Evolutionary conservation across 192 early-diverging fungal genomes (phyloP).

Genomic region (Obelidium mucronatum): DNA sequence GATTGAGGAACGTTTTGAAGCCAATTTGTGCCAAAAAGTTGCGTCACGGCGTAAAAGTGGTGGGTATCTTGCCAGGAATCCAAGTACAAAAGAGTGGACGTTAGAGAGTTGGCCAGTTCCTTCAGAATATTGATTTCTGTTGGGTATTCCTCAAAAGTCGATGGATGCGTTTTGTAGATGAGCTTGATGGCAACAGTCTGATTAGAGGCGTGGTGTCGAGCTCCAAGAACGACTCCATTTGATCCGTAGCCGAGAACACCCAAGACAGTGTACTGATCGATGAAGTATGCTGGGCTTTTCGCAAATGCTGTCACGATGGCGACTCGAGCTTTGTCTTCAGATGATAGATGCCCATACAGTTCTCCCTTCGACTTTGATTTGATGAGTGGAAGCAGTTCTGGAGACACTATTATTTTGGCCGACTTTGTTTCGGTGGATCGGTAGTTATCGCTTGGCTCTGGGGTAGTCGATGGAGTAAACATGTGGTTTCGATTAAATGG

Average conservation of each 20-base stretch:
- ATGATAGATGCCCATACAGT: background rate
- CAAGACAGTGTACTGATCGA: background rate
- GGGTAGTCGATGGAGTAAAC: background rate
- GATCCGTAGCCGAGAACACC: conserved; percentile 32
- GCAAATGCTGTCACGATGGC: background rate
- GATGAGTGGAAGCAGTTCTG: background rate
- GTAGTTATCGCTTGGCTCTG: background rate
- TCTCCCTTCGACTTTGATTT: background rate
- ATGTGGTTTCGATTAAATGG: too few species aligned
- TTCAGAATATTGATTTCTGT: conserved; percentile 24
- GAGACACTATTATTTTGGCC: background rate
- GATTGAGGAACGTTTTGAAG: background rate
- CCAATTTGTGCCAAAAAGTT: conserved; percentile 35
- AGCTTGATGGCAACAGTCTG: conserved; percentile 34
- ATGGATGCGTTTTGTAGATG: conserved; percentile 26
- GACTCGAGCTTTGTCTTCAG: conserved; percentile 3
- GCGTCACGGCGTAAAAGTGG: conserved; percentile 36
- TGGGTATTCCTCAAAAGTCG: background rate
- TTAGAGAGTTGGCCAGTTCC: background rate
- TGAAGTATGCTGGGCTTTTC: background rate
- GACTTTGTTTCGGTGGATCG: background rate
- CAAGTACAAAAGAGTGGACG: conserved; percentile 1
- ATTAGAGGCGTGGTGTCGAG: background rate
- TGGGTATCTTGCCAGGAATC: conserved; percentile 24
- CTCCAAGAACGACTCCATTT: conserved; percentile 39